A percentile compares a stretch with the other conserved stretches of the same genome.
phyloP scores from a whole-genome alignment of 129 eudicot species.

The Artemisia tridentata region DNA sequence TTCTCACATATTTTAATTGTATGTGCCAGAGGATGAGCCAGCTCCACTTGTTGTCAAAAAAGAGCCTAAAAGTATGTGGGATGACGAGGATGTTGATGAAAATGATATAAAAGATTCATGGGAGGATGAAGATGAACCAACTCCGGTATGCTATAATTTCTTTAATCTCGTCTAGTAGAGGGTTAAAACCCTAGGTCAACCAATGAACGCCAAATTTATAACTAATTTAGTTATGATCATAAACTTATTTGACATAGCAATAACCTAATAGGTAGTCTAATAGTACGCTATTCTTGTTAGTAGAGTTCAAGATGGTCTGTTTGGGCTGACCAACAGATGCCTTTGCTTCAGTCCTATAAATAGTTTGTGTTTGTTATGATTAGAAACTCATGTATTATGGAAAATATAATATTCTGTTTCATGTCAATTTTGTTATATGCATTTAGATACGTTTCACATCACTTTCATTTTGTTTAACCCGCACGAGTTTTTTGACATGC shows the following conservation, averaged over 20 bases:
- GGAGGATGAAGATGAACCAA: constrained; percentile 93
- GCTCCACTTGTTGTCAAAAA: constrained; percentile 58
- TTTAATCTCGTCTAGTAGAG: neutral
- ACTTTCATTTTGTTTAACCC: neutral
- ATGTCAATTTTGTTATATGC: no score
- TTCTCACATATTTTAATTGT: neutral
- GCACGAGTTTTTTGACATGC: neutral
- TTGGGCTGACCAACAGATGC: neutral
- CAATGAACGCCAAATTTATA: no score
- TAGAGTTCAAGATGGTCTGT: no score
- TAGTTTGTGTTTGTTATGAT: neutral
- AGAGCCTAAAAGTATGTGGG: constrained; percentile 75
- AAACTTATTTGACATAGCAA: no score
- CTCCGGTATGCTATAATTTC: constrained; percentile 41
- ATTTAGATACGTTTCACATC: neutral
- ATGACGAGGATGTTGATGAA: constrained; percentile 87
- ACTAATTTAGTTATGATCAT: no score
- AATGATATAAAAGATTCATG: constrained; percentile 87
- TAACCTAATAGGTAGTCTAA: no score
- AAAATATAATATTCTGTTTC: neutral
- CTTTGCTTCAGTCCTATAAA: neutral
- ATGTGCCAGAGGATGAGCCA: constrained; percentile 75
- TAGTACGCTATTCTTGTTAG: no score
- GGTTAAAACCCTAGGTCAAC: neutral
- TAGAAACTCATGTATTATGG: neutral